Percentiles rank a stretch among this genome's conserved stretches.
Conservation (phyloP, 768 basidiomycete species). For the Serendipita sp. region DNA sequence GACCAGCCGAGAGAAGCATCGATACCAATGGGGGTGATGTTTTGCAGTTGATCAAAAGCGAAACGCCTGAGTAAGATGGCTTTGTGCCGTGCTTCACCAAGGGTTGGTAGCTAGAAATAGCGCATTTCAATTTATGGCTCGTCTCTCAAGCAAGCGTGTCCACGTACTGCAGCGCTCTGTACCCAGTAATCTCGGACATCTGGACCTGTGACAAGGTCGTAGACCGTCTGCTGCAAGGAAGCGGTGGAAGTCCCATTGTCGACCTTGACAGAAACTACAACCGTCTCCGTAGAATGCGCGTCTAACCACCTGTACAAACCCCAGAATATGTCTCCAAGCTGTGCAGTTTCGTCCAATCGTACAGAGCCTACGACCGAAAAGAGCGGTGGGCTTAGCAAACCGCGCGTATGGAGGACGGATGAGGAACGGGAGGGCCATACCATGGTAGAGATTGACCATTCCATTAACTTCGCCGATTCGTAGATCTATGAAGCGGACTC, state of each 20-base stretch:
- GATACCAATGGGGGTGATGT: slow-evolving; percentile 1
- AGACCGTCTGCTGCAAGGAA: not conserved
- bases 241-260: slow-evolving; percentile 3
- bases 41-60: not conserved
- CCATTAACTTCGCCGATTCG: not conserved
- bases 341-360: slow-evolving; percentile 1
- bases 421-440: not conserved
- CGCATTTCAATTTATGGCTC: no score
- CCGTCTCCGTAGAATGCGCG: slow-evolving; percentile 2
- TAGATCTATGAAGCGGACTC: slow-evolving; percentile 3
- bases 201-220: not conserved
- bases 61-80: not conserved
- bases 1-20: slow-evolving; percentile 4
- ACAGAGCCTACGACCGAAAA: not conserved
- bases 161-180: not conserved
- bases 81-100: not conserved
- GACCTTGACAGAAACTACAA: slow-evolving; percentile 1
- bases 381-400: not conserved
- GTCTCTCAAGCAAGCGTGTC: no score
- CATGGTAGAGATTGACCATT: not conserved
- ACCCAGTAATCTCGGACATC: not conserved
- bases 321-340: slow-evolving; percentile 2
- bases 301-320: slow-evolving; percentile 4
- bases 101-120: not conserved
- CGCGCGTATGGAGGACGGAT: not conserved